phyloP scores from a whole-genome alignment of 2,329 filamentous ascomycete species.

The Aspergillus jensenii region DNA sequence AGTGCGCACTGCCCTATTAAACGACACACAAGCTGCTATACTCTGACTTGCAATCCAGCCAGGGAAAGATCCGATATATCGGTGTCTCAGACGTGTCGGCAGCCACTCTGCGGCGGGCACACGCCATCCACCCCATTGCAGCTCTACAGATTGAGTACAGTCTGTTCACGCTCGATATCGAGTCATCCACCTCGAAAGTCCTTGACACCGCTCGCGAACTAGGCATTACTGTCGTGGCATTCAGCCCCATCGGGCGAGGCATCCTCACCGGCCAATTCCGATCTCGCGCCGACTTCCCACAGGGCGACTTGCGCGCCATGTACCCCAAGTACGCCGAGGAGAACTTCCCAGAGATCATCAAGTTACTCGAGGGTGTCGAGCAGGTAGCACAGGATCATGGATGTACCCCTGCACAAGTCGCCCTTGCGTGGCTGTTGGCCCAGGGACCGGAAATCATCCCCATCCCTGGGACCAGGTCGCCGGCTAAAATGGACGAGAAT shows the following conservation, averaged over 20 bases:
- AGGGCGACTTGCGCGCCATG: slow-evolving; percentile 47
- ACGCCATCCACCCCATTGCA: slow-evolving; percentile 47
- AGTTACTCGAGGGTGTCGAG: slow-evolving; percentile 51
- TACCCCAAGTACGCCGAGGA: slow-evolving; percentile 51
- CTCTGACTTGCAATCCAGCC: slow-evolving; percentile 11
- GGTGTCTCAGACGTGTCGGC: slow-evolving; percentile 50
- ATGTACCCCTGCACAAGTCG: slow-evolving; percentile 57
- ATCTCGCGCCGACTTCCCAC: slow-evolving; percentile 47
- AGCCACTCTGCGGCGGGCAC: slow-evolving; percentile 49
- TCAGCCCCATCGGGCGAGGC: slow-evolving; percentile 61
- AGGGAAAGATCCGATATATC: slow-evolving; percentile 52
- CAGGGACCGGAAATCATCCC: slow-evolving; percentile 24
- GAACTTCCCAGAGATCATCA: slow-evolving; percentile 56
- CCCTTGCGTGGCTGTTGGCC: slow-evolving; percentile 63
- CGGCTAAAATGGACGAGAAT: not conserved
- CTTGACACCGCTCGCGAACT: slow-evolving; percentile 59
- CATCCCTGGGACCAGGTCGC: slow-evolving; percentile 4
- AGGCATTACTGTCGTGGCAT: slow-evolving; percentile 57
- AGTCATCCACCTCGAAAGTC: slow-evolving; percentile 45
- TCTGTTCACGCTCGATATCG: slow-evolving; percentile 50
- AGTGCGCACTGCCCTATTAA: slow-evolving; percentile 17
- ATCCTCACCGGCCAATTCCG: slow-evolving; percentile 55
- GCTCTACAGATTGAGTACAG: slow-evolving; percentile 55
- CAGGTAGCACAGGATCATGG: slow-evolving; percentile 55
- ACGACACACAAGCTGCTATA: not conserved